Percentiles rank a stretch among this genome's conserved stretches.
Evolutionary conservation across 805 yeast species (phyloP).

Genomic region (Wickerhamiella domercqiae): DNA sequence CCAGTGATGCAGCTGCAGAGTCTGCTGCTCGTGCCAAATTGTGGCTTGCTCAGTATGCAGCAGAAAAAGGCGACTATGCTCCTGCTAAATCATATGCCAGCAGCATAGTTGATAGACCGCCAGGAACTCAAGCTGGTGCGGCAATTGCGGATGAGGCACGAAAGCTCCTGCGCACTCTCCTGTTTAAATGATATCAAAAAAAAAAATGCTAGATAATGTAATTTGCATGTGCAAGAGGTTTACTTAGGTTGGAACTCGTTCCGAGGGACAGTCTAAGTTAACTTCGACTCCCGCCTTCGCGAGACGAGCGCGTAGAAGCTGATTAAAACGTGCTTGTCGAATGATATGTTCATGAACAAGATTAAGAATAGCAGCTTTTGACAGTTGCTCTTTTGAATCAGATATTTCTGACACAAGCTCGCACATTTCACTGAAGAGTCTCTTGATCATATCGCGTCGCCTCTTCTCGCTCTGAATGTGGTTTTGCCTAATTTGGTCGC

Average conservation of each 20-base stretch:
- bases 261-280: not conserved
- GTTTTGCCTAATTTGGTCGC: slow-evolving; percentile 26
- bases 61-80: slow-evolving; percentile 40
- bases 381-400: slow-evolving; percentile 6
- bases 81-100: slow-evolving; percentile 61
- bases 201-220: no score
- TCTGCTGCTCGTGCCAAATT: slow-evolving; percentile 69
- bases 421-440: slow-evolving; percentile 25
- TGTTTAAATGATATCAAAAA: no score
- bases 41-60: slow-evolving; percentile 69
- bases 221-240: slow-evolving; percentile 3
- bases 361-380: slow-evolving; percentile 20
- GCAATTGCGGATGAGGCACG: slow-evolving; percentile 62
- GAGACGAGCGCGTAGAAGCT: slow-evolving; percentile 15
- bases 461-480: slow-evolving; percentile 28
- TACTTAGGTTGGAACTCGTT: no score
- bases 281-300: slow-evolving; percentile 13
- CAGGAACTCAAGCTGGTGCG: slow-evolving; percentile 57
- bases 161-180: not conserved
- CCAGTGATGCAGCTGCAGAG: slow-evolving; percentile 20
- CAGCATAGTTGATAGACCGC: slow-evolving; percentile 39
- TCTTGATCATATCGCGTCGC: slow-evolving; percentile 27
- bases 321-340: slow-evolving; percentile 17
- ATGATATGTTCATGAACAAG: slow-evolving; percentile 18
- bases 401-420: slow-evolving; percentile 23